A percentile compares a stretch with the other conserved stretches of the same genome.
phyloP scores from a whole-genome alignment of 2,329 filamentous ascomycete genomes.

The Pyricularia pennisetigena region DNA sequence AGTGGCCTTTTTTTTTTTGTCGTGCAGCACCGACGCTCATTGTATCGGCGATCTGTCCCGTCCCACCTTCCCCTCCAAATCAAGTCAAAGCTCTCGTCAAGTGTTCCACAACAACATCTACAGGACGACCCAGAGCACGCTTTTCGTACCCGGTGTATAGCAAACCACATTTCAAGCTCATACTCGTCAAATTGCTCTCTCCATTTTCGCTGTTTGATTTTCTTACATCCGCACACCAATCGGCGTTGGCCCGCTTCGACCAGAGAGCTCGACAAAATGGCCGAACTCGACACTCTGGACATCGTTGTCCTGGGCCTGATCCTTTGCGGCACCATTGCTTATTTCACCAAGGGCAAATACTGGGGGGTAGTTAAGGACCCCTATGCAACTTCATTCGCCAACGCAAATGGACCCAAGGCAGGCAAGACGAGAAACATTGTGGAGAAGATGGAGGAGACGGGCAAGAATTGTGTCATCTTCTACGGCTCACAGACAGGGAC shows the following conservation, averaged over 20 bases:
- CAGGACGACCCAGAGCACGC: neutral
- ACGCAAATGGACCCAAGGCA: conserved; percentile 60
- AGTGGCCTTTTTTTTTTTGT: neutral
- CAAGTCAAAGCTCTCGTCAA: neutral
- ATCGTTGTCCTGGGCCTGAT: conserved; percentile 81
- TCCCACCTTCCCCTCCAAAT: neutral
- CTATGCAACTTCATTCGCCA: conserved; percentile 67
- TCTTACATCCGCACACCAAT: neutral
- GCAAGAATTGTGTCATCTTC: conserved; percentile 97
- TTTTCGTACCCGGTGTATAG: neutral
- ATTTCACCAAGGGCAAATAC: conserved; percentile 94
- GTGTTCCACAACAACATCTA: neutral
- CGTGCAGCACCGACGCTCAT: neutral
- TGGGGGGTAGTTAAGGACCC: conserved; percentile 87
- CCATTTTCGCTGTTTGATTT: neutral
- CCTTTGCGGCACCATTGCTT: conserved; percentile 79
- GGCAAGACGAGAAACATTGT: conserved; percentile 86
- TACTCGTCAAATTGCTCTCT: neutral
- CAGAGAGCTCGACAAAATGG: conserved; percentile 53
- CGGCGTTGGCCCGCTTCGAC: neutral
- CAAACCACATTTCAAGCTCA: neutral
- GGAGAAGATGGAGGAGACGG: conserved; percentile 90
- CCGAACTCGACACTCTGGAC: conserved; percentile 93
- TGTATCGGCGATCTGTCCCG: neutral
- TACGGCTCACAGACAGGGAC: conserved; percentile 98